phyloP scores from a whole-genome alignment of 345 rosid genomes.

The Orychophragmus violaceus region DNA sequence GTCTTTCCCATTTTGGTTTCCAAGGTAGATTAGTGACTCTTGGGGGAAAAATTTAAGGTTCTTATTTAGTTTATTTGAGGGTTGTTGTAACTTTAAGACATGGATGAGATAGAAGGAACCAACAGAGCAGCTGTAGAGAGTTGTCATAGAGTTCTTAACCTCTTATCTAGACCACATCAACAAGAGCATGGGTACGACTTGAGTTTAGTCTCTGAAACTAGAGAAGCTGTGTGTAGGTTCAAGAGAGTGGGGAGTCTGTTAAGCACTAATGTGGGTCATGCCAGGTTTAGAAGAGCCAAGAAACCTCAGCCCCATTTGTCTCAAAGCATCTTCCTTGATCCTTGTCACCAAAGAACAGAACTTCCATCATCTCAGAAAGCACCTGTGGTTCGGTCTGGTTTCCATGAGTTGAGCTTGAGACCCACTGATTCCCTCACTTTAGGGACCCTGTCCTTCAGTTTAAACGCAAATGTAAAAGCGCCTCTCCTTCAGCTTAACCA shows the following conservation, averaged over 20 bases:
- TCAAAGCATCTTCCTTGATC: slow-evolving; percentile 48
- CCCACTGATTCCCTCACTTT: slow-evolving; percentile 46
- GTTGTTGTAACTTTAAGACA: slow-evolving; percentile 10
- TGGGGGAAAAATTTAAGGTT: slow-evolving; percentile 28
- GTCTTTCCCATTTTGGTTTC: slow-evolving; percentile 18
- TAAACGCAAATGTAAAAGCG: slow-evolving; percentile 51
- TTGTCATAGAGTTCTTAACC: slow-evolving; percentile 68
- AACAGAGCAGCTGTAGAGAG: slow-evolving; percentile 79
- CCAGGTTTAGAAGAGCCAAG: slow-evolving; percentile 81
- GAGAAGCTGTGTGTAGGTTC: slow-evolving; percentile 83
- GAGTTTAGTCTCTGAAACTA: slow-evolving; percentile 63
- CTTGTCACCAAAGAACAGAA: slow-evolving; percentile 32
- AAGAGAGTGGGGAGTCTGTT: slow-evolving; percentile 76
- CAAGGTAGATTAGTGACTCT: slow-evolving; percentile 18
- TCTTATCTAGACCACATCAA: slow-evolving; percentile 48
- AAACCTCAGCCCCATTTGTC: slow-evolving; percentile 43
- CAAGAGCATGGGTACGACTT: slow-evolving; percentile 52
- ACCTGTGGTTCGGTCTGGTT: slow-evolving; percentile 40
- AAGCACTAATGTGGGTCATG: slow-evolving; percentile 74
- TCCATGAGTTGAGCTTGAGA: slow-evolving; percentile 47
- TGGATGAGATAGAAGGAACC: slow-evolving; percentile 93
- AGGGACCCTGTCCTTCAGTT: slow-evolving; percentile 44
- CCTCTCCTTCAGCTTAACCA: slow-evolving; percentile 44
- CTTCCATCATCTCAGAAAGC: slow-evolving; percentile 32
- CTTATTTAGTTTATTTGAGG: slow-evolving; percentile 18